phyloP scores from a whole-genome alignment of 306 rosid species.

The Inga leiocalycina region DNA sequence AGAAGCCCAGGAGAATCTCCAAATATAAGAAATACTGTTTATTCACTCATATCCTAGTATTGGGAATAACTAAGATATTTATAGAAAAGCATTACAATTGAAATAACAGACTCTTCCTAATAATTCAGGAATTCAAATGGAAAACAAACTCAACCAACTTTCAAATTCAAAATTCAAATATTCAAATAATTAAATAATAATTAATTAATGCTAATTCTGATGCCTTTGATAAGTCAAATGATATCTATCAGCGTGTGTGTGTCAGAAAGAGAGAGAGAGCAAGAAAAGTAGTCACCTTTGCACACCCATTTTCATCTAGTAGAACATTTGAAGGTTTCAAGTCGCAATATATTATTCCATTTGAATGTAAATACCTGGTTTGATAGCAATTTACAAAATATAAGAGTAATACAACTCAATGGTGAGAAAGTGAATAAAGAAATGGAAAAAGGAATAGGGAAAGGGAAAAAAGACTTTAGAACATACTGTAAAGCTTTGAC shows the following conservation, averaged over 20 bases:
- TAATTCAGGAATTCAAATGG: no score
- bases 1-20: no score
- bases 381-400: conserved; percentile 28
- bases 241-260: neutral
- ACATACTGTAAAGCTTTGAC: conserved; percentile 80
- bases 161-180: no score
- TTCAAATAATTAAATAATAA: no score
- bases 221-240: no score
- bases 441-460: conserved; percentile 17
- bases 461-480: conserved; percentile 24
- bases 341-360: conserved; percentile 90
- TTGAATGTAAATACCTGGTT: conserved; percentile 86
- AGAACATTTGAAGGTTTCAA: conserved; percentile 94
- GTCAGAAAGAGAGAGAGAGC: neutral
- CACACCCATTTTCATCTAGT: conserved; percentile 86
- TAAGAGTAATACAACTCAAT: conserved; percentile 27
- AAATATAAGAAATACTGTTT: no score
- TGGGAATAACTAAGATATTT: no score
- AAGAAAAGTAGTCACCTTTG: conserved; percentile 56
- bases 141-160: no score
- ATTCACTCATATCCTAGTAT: no score
- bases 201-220: no score
- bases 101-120: no score
- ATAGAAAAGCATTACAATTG: no score
- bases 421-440: neutral